phyloP scores from a whole-genome alignment of 73 alveolate species.

The Tetrahymena borealis region DNA sequence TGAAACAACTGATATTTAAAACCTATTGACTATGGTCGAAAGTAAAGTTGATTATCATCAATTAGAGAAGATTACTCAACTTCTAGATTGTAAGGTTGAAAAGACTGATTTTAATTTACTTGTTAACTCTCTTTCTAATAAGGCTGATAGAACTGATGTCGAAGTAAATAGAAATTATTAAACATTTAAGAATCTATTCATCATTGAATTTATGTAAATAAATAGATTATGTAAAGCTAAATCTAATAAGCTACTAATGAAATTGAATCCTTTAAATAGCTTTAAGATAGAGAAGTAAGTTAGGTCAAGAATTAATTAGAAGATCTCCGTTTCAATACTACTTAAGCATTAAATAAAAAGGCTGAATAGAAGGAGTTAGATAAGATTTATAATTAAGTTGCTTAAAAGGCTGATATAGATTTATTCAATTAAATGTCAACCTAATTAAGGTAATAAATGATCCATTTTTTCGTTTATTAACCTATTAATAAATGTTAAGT shows the following conservation, averaged over 20 bases:
- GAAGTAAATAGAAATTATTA: not conserved
- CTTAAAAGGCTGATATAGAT: not conserved
- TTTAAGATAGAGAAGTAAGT: not conserved
- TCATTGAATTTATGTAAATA: not conserved
- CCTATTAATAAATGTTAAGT: too few relatives aligned
- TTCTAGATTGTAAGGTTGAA: constrained; percentile 49
- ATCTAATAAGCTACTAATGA: not conserved
- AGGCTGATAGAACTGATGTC: constrained; percentile 4
- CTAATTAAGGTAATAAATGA: not conserved
- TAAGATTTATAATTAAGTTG: not conserved
- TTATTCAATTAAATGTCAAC: not conserved
- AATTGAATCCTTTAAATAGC: not conserved
- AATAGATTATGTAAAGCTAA: constrained; percentile 10
- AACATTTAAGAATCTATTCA: not conserved
- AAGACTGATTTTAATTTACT: constrained; percentile 27
- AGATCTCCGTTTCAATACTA: not conserved
- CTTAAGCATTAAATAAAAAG: not conserved
- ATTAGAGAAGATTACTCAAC: constrained; percentile 8
- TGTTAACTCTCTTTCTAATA: not conserved
- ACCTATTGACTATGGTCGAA: constrained; percentile 24
- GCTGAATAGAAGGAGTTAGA: not conserved
- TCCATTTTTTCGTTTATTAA: too few relatives aligned
- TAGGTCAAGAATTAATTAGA: not conserved
- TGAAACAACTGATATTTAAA: constrained; percentile 43
- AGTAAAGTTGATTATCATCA: constrained; percentile 22